Evolutionary conservation across 257 asterid species (phyloP).

Genomic region (Salvia hispanica): DNA sequence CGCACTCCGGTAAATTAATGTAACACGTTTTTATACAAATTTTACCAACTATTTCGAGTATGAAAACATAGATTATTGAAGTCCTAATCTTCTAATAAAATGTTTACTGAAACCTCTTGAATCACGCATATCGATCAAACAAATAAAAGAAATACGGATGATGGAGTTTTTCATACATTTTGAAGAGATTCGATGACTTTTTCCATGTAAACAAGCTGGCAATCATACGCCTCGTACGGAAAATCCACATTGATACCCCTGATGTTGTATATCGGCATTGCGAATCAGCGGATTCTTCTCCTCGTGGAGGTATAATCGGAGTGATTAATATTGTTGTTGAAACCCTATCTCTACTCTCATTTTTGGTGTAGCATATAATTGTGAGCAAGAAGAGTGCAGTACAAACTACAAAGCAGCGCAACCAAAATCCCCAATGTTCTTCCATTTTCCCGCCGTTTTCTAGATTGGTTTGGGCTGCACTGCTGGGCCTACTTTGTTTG

Average conservation of each 20-base stretch:
- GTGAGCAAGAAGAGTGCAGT: too few relatives aligned
- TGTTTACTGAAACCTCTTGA: background rate
- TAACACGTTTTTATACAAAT: background rate
- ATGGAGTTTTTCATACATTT: constrained; percentile 45
- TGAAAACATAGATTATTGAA: background rate
- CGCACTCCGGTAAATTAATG: background rate
- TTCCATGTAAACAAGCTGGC: constrained; percentile 96
- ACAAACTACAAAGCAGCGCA: too few relatives aligned
- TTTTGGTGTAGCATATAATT: too few relatives aligned
- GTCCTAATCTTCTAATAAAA: background rate
- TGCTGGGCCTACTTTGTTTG: background rate
- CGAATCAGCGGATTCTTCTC: constrained; percentile 7
- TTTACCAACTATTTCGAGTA: background rate
- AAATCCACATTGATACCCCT: constrained; percentile 94
- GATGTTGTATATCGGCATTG: constrained; percentile 79
- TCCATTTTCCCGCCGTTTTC: constrained; percentile 40
- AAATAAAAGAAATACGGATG: background rate
- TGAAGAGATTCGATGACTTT: constrained; percentile 91
- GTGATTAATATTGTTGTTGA: background rate
- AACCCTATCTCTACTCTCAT: constrained; percentile 29
- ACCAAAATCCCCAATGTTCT: constrained; percentile 14
- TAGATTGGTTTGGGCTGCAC: background rate
- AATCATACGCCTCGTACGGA: constrained; percentile 94
- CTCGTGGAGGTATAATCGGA: constrained; percentile 2
- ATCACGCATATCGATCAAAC: background rate